A percentile compares a stretch with the other conserved stretches of the same genome.
These are phyloP conservation scores for Pythium insidiosum DNA, from an alignment of 352 stramenopile species.

Conservation along the genomic window DNA sequence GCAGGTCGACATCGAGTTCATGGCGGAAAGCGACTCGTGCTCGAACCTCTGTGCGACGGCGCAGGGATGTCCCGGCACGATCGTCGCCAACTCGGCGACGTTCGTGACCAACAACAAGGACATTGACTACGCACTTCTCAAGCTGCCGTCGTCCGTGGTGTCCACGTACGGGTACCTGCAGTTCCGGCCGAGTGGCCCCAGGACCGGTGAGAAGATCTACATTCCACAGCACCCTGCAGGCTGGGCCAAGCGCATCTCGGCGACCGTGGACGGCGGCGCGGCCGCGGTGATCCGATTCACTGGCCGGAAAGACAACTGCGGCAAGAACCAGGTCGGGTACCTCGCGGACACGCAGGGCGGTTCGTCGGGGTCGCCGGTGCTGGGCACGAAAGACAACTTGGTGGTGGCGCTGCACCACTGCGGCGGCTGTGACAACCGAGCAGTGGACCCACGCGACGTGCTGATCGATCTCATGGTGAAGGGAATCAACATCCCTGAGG, in stretches of 20 bases:
- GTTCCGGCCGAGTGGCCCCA: conserved; percentile 22
- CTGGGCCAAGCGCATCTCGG: conserved; percentile 44
- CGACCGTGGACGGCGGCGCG: conserved; percentile 18
- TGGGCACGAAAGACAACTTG: conserved; percentile 8
- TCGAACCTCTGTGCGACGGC: conserved; percentile 27
- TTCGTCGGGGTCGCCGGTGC: conserved; percentile 19
- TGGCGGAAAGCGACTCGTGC: conserved; percentile 39
- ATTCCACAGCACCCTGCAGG: conserved; percentile 44
- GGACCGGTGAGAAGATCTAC: conserved; percentile 45
- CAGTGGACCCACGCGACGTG: conserved; percentile 4
- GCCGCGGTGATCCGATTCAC: conserved; percentile 6
- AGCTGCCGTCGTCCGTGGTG: conserved; percentile 30
- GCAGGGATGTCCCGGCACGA: conserved; percentile 31
- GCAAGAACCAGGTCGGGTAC: conserved; percentile 16
- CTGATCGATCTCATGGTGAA: conserved; percentile 5
- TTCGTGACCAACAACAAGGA: conserved; percentile 27
- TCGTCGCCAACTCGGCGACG: conserved; percentile 34
- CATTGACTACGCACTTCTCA: conserved; percentile 50
- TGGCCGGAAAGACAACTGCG: conserved; percentile 2
- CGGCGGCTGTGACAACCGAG: conserved; percentile 17
- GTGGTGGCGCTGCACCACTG: conserved; percentile 24
- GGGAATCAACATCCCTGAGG: not conserved
- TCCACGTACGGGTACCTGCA: conserved; percentile 50
- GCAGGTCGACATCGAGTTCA: conserved; percentile 51
- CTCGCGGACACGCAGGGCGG: conserved; percentile 17